Evolutionary conservation across 164 flowering plant species (phyloP), one percentile per base, ranked within the genome.

Genomic region (Tetrastigma voinierianum): DNA sequence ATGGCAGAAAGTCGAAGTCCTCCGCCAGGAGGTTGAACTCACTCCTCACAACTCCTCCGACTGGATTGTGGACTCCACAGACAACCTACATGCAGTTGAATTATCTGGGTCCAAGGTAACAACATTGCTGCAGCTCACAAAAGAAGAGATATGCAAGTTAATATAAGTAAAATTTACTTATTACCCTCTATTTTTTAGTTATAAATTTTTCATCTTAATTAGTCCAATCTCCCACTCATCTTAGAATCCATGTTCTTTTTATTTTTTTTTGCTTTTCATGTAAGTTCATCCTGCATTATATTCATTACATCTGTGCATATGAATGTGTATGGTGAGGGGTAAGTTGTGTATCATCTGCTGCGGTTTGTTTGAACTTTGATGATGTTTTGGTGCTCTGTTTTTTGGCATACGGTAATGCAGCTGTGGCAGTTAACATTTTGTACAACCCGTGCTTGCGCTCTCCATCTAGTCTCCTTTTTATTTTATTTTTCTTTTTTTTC

Each of bases 1-100:
- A 69, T 93, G 96, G 98, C 98, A 90, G 67, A 90, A 90, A 80
- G 93, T 86, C 54, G 96, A 90, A 71, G 88, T 93, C 51, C 83
- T 85, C 64, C 86, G 89, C 1, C 98, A 87, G 51, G 96, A 90
- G 68, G 80, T 85, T 46, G 91, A 88, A 43, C 75, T 78, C 2
- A 72, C 80, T 9, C 88, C 92, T 19, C 84, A 80, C 61, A 78
- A 83, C 2, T 81, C 76, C 70, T 83, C 91, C 10, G 93, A 90
- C 59, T 90, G 95, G 96, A 80, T 93, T 8, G 71, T 87, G 52
- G 96, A 93, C 70, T 90, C 98, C 52, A 93, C 90, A 0, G 83
- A 83, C 51, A 89, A 89, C 68, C 83, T 90, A 18, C 93, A 87
- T 51, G 86, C 96, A 1, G 92, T 85, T 24, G 96, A 90, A 72